Evolutionary conservation across 1,284 basidiomycete genomes (phyloP).

Genomic region (Megacollybia platyphylla): DNA sequence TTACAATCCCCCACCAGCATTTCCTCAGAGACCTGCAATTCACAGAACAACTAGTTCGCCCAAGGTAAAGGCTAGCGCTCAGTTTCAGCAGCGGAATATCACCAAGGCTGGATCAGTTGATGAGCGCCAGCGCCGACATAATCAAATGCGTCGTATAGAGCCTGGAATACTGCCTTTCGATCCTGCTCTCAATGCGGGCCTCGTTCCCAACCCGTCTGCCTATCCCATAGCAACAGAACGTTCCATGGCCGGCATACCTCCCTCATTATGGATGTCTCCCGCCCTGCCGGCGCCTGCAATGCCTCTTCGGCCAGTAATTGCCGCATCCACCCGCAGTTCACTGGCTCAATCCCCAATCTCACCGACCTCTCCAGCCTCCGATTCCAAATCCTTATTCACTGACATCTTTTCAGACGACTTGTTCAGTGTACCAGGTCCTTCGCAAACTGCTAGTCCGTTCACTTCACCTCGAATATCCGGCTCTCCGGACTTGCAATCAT

Average conservation of each 20-base stretch:
- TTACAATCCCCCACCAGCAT: constrained; percentile 8
- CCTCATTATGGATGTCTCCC: constrained; percentile 74
- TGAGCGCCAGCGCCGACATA: no score
- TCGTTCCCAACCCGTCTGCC: constrained; percentile 10
- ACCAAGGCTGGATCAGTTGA: no score
- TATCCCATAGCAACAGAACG: constrained; percentile 31
- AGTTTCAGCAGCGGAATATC: not conserved
- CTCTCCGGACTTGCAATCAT: constrained; percentile 45
- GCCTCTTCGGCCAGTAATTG: constrained; percentile 14
- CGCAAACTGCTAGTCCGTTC: constrained; percentile 35
- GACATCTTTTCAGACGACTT: constrained; percentile 64
- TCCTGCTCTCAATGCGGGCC: constrained; percentile 7
- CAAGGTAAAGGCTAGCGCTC: constrained; percentile 1
- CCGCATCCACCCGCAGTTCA: not conserved
- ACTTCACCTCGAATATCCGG: constrained; percentile 53
- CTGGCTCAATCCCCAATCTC: not conserved
- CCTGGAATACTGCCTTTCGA: not conserved
- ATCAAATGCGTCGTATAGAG: not conserved
- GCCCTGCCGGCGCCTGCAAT: constrained; percentile 5
- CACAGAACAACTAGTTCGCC: constrained; percentile 11
- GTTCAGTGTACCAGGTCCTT: constrained; percentile 28
- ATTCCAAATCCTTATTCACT: constrained; percentile 48
- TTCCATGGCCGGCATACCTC: constrained; percentile 42
- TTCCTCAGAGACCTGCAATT: constrained; percentile 13
- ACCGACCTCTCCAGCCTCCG: constrained; percentile 26